Evolutionary conservation across 768 basidiomycete genomes (phyloP).

Genomic region (Macrolepiota dolichaula): DNA sequence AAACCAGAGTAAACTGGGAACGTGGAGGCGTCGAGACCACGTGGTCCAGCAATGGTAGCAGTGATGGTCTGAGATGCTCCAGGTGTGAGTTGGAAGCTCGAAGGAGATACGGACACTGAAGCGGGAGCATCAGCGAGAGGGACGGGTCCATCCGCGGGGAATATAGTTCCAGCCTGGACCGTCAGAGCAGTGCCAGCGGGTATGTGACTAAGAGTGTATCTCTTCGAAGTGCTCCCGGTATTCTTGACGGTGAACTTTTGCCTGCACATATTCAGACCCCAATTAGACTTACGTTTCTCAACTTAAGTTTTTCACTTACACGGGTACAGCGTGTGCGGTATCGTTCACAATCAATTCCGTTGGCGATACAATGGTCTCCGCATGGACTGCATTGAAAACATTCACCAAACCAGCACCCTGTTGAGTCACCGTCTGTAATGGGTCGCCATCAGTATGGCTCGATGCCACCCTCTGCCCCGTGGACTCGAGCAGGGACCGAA

Average conservation of each 20-base stretch:
- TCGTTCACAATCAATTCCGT: constrained; percentile 57
- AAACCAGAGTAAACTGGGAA: constrained; percentile 59
- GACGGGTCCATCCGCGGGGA: constrained; percentile 42
- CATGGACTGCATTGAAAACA: constrained; percentile 49
- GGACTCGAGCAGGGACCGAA: constrained; percentile 38
- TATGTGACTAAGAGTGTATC: constrained; percentile 46
- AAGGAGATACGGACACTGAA: constrained; percentile 38
- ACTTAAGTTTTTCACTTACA: constrained; percentile 25
- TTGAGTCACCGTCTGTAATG: constrained; percentile 44
- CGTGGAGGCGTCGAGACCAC: constrained; percentile 33
- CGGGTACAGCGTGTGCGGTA: constrained; percentile 44
- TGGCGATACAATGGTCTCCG: constrained; percentile 45
- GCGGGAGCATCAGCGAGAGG: constrained; percentile 42
- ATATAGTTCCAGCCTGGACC: constrained; percentile 32
- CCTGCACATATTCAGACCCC: constrained; percentile 18
- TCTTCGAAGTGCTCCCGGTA: constrained; percentile 34
- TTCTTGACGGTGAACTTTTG: constrained; percentile 49
- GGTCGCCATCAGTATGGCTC: constrained; percentile 39
- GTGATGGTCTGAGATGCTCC: constrained; percentile 34
- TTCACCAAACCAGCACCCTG: constrained; percentile 53
- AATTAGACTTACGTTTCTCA: constrained; percentile 5
- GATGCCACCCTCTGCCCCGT: constrained; percentile 39
- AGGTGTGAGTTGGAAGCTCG: constrained; percentile 40
- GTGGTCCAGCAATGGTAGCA: constrained; percentile 42
- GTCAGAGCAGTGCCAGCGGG: constrained; percentile 57